These are phyloP conservation scores for Exutisphaerella laricina DNA, from an alignment of 2,329 filamentous ascomycete species.

Conservation along the genomic window DNA sequence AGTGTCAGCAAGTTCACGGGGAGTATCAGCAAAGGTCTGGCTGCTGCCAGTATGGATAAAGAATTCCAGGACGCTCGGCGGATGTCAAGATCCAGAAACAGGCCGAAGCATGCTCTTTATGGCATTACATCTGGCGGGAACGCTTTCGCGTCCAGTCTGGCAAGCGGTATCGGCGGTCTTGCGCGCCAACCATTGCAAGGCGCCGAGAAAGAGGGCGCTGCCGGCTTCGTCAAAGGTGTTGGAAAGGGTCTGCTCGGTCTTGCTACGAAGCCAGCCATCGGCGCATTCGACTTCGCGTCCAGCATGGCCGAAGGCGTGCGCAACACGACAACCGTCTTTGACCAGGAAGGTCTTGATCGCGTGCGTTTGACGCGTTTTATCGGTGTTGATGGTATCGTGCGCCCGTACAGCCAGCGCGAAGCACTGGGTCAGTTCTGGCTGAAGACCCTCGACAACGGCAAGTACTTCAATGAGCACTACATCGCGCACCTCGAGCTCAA, in stretches of 20 bases:
- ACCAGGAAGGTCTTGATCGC: slow-evolving; percentile 87
- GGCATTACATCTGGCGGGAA: slow-evolving; percentile 94
- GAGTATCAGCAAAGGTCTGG: slow-evolving; percentile 91
- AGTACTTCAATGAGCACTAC: slow-evolving; percentile 96
- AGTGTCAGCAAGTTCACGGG: slow-evolving; percentile 98
- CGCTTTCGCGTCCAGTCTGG: slow-evolving; percentile 85
- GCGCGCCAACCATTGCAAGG: slow-evolving; percentile 92
- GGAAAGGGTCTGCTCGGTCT: slow-evolving; percentile 90
- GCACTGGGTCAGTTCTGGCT: slow-evolving; percentile 97
- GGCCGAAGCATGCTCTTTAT: slow-evolving; percentile 94
- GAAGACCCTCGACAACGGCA: slow-evolving; percentile 95
- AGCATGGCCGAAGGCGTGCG: slow-evolving; percentile 96
- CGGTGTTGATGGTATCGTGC: slow-evolving; percentile 84
- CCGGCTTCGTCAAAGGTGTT: slow-evolving; percentile 95
- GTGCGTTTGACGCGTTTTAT: slow-evolving; percentile 92
- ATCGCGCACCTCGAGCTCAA: slow-evolving; percentile 87
- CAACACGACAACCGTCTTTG: slow-evolving; percentile 98
- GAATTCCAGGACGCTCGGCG: slow-evolving; percentile 96
- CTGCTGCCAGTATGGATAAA: slow-evolving; percentile 93
- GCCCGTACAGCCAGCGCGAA: slow-evolving; percentile 90
- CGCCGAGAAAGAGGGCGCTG: slow-evolving; percentile 87
- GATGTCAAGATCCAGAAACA: slow-evolving; percentile 86
- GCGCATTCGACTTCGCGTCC: slow-evolving; percentile 92
- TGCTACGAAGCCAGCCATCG: slow-evolving; percentile 95
- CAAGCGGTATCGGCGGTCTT: slow-evolving; percentile 87